A percentile compares a stretch with the other conserved stretches of the same genome.
Evolutionary conservation across 495 filamentous ascomycete genomes (phyloP).

Genomic region (Staphylotrichum tortipilum): DNA sequence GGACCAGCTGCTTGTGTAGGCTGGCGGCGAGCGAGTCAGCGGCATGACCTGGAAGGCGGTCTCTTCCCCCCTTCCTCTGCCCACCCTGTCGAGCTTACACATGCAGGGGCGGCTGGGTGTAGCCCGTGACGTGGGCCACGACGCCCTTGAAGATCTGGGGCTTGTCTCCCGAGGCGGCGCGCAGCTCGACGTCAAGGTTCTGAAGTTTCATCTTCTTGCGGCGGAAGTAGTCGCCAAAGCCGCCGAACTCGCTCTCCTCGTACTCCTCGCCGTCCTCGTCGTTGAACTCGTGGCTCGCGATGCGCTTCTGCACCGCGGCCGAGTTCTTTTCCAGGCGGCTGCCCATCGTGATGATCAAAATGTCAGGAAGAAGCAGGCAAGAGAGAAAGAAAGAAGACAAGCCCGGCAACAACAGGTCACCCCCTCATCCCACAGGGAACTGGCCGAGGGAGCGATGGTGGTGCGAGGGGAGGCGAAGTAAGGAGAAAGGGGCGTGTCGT

Average conservation of each 20-base stretch:
- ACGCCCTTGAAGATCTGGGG: constrained; percentile 82
- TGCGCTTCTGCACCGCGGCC: constrained; percentile 68
- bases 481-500: too few species aligned
- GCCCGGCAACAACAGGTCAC: too few species aligned
- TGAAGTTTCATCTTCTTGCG: constrained; percentile 94
- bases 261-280: constrained; percentile 86
- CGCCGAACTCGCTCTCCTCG: constrained; percentile 74
- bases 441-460: too few species aligned
- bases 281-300: constrained; percentile 56
- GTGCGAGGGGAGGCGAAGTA: too few species aligned
- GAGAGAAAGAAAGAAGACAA: too few species aligned
- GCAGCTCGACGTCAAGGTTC: constrained; percentile 78
- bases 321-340: constrained; percentile 71
- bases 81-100: constrained; percentile 41
- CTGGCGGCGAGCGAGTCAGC: constrained; percentile 6
- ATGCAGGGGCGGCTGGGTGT: constrained; percentile 83
- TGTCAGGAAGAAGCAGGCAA: too few species aligned
- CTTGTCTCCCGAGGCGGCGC: constrained; percentile 53
- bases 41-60: too few species aligned
- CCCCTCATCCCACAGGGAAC: too few species aligned
- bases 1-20: constrained; percentile 75
- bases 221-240: constrained; percentile 81
- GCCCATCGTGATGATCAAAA: constrained; percentile 78
- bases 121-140: constrained; percentile 85
- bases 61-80: too few species aligned